phyloP scores from a whole-genome alignment of 805 yeast species.

The Ogataea trehalophila region DNA sequence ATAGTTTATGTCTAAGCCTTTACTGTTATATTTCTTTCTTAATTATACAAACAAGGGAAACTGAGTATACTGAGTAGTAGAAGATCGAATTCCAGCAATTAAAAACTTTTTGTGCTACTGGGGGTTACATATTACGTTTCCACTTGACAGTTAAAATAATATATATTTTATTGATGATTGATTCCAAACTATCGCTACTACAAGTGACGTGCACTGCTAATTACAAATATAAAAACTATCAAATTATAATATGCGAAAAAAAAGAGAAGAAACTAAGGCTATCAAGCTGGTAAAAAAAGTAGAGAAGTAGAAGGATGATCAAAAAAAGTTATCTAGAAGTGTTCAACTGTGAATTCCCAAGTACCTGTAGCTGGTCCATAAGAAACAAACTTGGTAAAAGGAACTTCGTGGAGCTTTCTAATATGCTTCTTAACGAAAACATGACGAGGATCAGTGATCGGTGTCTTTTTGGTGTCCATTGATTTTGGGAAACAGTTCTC shows the following conservation, averaged over 20 bases:
- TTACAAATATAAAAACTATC: too few relatives aligned
- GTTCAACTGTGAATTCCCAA: conserved; percentile 58
- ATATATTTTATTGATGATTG: too few relatives aligned
- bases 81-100: too few relatives aligned
- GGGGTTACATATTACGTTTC: too few relatives aligned
- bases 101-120: too few relatives aligned
- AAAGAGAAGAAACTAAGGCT: neutral
- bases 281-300: neutral
- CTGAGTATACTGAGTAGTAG: too few relatives aligned
- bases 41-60: too few relatives aligned
- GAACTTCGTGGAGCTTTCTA: conserved; percentile 54
- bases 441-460: conserved; percentile 73
- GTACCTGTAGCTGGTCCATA: conserved; percentile 75
- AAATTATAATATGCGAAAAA: neutral
- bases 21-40: too few relatives aligned
- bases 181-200: too few relatives aligned
- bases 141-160: too few relatives aligned
- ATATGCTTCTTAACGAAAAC: conserved; percentile 67
- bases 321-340: conserved; percentile 19
- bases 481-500: conserved; percentile 80
- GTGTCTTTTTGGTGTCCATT: conserved; percentile 58
- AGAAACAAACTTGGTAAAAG: conserved; percentile 59
- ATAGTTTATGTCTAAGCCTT: too few relatives aligned
- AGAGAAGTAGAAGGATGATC: neutral
- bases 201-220: too few relatives aligned